A percentile compares a stretch with the other conserved stretches of the same genome.
These are phyloP conservation scores for Melocanna baccifera DNA, from an alignment of 176 grass and related monocot species.

Conservation along the genomic window DNA sequence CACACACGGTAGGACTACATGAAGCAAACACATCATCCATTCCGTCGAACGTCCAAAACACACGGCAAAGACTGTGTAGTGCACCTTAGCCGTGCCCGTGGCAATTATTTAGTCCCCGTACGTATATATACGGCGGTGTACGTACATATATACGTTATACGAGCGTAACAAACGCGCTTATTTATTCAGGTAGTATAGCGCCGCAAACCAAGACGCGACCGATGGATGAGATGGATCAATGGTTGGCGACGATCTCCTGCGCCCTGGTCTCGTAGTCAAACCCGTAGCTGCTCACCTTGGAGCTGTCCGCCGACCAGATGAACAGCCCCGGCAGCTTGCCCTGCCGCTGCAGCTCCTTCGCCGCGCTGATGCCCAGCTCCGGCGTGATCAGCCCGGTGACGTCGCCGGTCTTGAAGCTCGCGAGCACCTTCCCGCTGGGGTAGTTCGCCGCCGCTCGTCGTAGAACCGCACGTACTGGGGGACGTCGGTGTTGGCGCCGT, in stretches of 20 bases:
- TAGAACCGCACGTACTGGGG: conserved; percentile 37
- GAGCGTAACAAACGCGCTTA: not conserved
- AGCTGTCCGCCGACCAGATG: conserved; percentile 57
- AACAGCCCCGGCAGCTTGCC: conserved; percentile 57
- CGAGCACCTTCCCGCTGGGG: conserved; percentile 36
- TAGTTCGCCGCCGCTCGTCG: conserved; percentile 26
- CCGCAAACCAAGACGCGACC: not conserved
- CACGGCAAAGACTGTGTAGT: not conserved
- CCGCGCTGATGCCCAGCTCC: conserved; percentile 26
- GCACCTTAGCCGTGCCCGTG: not conserved
- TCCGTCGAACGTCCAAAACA: not conserved
- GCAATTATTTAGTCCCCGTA: not conserved
- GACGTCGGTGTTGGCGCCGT: conserved; percentile 41
- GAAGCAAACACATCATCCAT: not conserved
- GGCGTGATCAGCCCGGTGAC: conserved; percentile 5
- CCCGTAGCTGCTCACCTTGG: not conserved
- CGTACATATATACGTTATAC: not conserved
- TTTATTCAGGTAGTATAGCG: not conserved
- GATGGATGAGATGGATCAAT: conserved; percentile 1
- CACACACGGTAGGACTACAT: too few species aligned
- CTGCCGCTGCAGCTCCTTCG: conserved; percentile 38
- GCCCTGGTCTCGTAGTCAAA: conserved; percentile 44
- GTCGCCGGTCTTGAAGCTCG: conserved; percentile 46
- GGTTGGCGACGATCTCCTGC: conserved; percentile 48
- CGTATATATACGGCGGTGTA: not conserved